A percentile compares a stretch with the other conserved stretches of the same genome.
These are phyloP conservation scores for Phialophora verrucosa DNA, from an alignment of 2,329 filamentous ascomycete genomes.

Conservation along the genomic window DNA sequence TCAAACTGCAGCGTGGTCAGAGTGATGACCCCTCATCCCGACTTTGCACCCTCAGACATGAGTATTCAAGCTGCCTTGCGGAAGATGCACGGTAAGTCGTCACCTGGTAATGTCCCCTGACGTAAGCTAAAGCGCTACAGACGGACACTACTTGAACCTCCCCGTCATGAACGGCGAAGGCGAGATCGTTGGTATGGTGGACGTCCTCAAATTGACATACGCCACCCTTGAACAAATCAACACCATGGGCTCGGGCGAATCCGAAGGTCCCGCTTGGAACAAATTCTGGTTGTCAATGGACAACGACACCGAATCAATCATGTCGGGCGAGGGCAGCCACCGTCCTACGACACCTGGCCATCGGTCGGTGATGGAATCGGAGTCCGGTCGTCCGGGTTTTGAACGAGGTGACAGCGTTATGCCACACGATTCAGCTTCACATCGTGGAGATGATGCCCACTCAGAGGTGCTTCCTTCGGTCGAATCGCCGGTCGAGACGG, in stretches of 20 bases:
- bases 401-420: conserved; percentile 84
- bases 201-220: conserved; percentile 97
- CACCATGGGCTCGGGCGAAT: conserved; percentile 85
- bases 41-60: conserved; percentile 99
- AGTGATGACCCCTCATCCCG: conserved; percentile 98
- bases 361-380: conserved; percentile 82
- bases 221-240: conserved; percentile 92
- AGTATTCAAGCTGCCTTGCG: conserved; percentile 96
- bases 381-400: conserved; percentile 64
- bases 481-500: conserved; percentile 68
- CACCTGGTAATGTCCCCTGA: background rate
- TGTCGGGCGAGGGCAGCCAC: conserved; percentile 86
- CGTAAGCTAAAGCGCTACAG: conserved; percentile 53
- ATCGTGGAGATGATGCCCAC: conserved; percentile 81
- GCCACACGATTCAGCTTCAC: conserved; percentile 92
- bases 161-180: conserved; percentile 97
- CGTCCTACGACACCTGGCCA: conserved; percentile 71
- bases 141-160: conserved; percentile 96
- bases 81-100: conserved; percentile 91
- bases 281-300: conserved; percentile 99
- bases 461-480: conserved; percentile 61
- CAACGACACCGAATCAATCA: conserved; percentile 92
- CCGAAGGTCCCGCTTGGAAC: conserved; percentile 97
- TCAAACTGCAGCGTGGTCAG: conserved; percentile 95
- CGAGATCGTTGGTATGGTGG: conserved; percentile 99